Evolutionary conservation across 257 asterid genomes (phyloP), one percentile per base, ranked within the genome.

Genomic region (Marsdenia floribunda): DNA sequence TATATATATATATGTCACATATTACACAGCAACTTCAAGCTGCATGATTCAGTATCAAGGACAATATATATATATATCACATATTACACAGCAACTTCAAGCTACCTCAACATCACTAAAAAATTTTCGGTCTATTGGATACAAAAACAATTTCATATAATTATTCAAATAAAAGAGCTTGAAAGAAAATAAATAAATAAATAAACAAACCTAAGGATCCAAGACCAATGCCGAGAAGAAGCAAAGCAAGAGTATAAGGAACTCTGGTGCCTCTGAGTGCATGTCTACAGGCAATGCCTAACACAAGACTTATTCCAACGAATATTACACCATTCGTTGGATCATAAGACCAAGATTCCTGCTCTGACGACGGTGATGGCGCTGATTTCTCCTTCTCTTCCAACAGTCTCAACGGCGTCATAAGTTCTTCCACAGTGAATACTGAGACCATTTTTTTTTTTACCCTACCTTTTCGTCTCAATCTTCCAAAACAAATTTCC

Each of bases 181-280:
- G 7, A 16, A 63, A 35, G 6, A 71, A 0, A 10, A 22, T 47
- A 11, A 1, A 7, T 1, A 44, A 44, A 24, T 52, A 47, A n/a
- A 47, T 18, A 66, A n/a, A 76, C n/a, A 15, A n/a, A 93, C 99
- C 99, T 84, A 92, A 72, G 79, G 92, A 86, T 55, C 99, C 99
- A 15, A 94, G 85, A 73, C 96, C 92, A 80, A 89, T 79, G 74
- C 99, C 99, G 60, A 94, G 82, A 81, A 94, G 72, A 26, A 94
- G 99, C 76, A 94, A 71, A 44, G 96, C 96, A 18, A 94, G 93
- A 10, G 99, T 92, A 80, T 94, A 94, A 47, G 99, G 99, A 68
- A 94, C 99, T 54, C 97, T 90, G 70, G 98, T 90, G 44, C 98
- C 99, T 81, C 93, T 83, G 74, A 94, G 92, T 67, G 83, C 75